phyloP scores from a whole-genome alignment of 2,329 filamentous ascomycete genomes.

The Helicocarpus griseus region DNA sequence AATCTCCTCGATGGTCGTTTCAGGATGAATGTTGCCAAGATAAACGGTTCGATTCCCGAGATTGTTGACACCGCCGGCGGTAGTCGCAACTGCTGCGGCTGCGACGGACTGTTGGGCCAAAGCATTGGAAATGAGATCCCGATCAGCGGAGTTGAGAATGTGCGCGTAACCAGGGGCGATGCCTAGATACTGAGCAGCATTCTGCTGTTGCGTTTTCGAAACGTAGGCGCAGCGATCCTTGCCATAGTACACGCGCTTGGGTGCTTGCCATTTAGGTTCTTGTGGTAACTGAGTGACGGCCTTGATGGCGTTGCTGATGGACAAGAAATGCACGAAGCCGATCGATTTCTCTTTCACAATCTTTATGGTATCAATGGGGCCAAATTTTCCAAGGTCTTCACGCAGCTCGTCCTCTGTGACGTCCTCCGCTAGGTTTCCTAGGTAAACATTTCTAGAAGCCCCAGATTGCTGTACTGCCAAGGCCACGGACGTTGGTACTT shows the following conservation, averaged over 20 bases:
- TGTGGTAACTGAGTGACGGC: slow-evolving; percentile 92
- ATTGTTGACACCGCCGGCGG: slow-evolving; percentile 93
- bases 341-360: slow-evolving; percentile 97
- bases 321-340: slow-evolving; percentile 94
- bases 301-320: slow-evolving; percentile 97
- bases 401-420: slow-evolving; percentile 83
- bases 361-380: slow-evolving; percentile 93
- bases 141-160: slow-evolving; percentile 89
- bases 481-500: slow-evolving; percentile 95
- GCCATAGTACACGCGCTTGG: slow-evolving; percentile 93
- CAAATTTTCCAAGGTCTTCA: slow-evolving; percentile 92
- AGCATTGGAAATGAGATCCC: slow-evolving; percentile 91
- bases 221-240: slow-evolving; percentile 98
- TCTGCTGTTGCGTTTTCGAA: slow-evolving; percentile 98
- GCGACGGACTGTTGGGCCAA: slow-evolving; percentile 96
- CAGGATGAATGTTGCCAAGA: slow-evolving; percentile 94
- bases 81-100: slow-evolving; percentile 90
- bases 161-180: slow-evolving; percentile 96
- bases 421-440: slow-evolving; percentile 87
- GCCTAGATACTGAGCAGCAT: slow-evolving; percentile 93
- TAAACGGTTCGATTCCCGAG: slow-evolving; percentile 96
- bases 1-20: slow-evolving; percentile 98
- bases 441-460: slow-evolving; percentile 91
- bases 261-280: slow-evolving; percentile 92
- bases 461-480: slow-evolving; percentile 95